Evolutionary conservation across 495 filamentous ascomycete genomes (phyloP), one percentile per base, ranked within the genome.

Genomic region (Aspergillus leporis): DNA sequence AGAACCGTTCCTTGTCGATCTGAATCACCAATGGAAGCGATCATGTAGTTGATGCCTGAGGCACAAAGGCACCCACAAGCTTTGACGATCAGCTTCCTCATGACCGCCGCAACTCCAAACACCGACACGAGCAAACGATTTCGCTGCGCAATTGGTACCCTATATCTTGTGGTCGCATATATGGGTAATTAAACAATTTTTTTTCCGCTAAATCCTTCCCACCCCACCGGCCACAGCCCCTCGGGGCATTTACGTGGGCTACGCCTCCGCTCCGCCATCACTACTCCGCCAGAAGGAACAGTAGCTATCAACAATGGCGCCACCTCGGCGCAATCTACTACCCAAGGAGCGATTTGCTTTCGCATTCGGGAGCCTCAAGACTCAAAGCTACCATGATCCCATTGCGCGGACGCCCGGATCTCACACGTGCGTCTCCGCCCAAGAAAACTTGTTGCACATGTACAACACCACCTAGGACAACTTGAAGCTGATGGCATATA

Each of bases 311-410:
- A 46, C 30, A 16, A 87, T 86, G 85, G 81, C 84, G 6, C 83
- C 83, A 59, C 66, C 77, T 12, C 75, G 77, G 19, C 80, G 84
- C 21, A 76, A 83, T 47, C 78, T 81, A 55, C 73, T 89, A 21
- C 62, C 83, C 7, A 88, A 87, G 70, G 87, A 90, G 23, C 81
- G 77, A 30, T 89, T 90, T 61, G 71, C 82, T 8, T 68, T 70
- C 25, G 73, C 83, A 28, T 88, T 90, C 60, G 74, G 75, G 2
- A 69, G 72, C 7, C 74, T 84, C 4, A 87, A 84, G 63, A 83
- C 81, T 13, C 85, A 88, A 67, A 77, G 71, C 25, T 90, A 90
- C 66, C 74, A 82, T 59, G 87, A 90, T 60, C 79, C 84, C 8
- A 66, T 71, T 14, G 72, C 83, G 18, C 73, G 78, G 32, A 77